Percentiles rank a stretch among this genome's conserved stretches.
These are phyloP conservation scores for Microcyclospora pomicola DNA, from an alignment of 2,329 filamentous ascomycete species.

Conservation along the genomic window DNA sequence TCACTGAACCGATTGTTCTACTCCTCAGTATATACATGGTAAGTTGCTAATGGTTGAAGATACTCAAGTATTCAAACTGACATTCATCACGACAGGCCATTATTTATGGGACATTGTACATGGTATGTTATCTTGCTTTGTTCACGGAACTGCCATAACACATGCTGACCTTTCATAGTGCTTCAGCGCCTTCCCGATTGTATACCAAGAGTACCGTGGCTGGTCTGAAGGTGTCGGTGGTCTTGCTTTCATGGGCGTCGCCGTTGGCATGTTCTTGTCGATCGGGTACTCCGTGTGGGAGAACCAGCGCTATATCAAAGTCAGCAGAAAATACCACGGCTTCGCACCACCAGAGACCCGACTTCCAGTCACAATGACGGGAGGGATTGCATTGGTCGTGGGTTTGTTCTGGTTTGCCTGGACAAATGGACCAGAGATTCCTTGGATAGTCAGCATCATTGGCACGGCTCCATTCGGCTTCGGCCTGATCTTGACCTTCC, in stretches of 20 bases:
- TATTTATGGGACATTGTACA: slow-evolving; percentile 36
- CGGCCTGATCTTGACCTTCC: slow-evolving; percentile 49
- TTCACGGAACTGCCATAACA: neutral
- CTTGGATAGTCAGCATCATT: slow-evolving; percentile 39
- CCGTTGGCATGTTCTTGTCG: slow-evolving; percentile 48
- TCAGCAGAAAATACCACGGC: slow-evolving; percentile 33
- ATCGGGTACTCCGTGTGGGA: slow-evolving; percentile 36
- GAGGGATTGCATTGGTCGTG: slow-evolving; percentile 46
- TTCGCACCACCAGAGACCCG: slow-evolving; percentile 51
- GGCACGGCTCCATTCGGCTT: slow-evolving; percentile 39
- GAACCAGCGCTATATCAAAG: slow-evolving; percentile 38
- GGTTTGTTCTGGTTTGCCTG: slow-evolving; percentile 55
- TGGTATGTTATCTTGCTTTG: slow-evolving; percentile 16
- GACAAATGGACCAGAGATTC: slow-evolving; percentile 42
- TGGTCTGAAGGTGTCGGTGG: slow-evolving; percentile 48
- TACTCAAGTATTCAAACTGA: too few relatives aligned
- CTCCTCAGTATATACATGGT: slow-evolving; percentile 48
- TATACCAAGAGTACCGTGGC: slow-evolving; percentile 45
- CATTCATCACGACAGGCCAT: slow-evolving; percentile 28
- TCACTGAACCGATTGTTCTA: slow-evolving; percentile 54
- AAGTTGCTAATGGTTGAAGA: too few relatives aligned
- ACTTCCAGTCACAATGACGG: slow-evolving; percentile 46
- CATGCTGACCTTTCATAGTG: neutral
- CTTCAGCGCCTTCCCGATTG: slow-evolving; percentile 38
- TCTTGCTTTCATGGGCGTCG: slow-evolving; percentile 52